Conservation (phyloP, 176 grass and related monocot species). For the Phragmites australis region DNA sequence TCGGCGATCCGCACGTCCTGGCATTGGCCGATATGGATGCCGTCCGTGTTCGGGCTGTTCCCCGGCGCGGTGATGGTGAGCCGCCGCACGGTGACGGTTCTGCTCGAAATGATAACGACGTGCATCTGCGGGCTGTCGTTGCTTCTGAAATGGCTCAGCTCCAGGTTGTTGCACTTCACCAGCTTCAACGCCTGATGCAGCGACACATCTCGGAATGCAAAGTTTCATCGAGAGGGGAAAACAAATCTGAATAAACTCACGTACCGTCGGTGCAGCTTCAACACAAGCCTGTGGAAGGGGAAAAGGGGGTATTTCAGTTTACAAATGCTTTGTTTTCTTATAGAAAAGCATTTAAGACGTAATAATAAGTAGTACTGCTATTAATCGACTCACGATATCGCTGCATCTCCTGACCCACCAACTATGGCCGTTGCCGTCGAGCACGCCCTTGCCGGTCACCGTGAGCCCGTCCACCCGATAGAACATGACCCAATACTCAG, state of each 20-base stretch:
- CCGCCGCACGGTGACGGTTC: not conserved
- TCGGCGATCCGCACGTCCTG: slow-evolving; percentile 30
- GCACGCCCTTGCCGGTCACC: slow-evolving; percentile 41
- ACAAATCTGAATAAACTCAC: not conserved
- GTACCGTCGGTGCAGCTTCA: slow-evolving; percentile 21
- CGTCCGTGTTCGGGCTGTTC: slow-evolving; percentile 67
- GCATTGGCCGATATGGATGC: slow-evolving; percentile 46
- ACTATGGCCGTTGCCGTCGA: slow-evolving; percentile 30
- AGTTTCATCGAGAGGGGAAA: not conserved
- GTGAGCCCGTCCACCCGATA: slow-evolving; percentile 32
- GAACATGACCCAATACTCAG: slow-evolving; percentile 46
- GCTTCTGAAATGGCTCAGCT: slow-evolving; percentile 31
- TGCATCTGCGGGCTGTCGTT: slow-evolving; percentile 54
- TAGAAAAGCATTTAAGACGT: not conserved
- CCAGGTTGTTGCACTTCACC: slow-evolving; percentile 11
- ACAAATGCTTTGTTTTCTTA: not conserved
- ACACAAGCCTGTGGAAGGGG: slow-evolving; percentile 13
- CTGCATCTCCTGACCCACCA: slow-evolving; percentile 39
- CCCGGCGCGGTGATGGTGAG: slow-evolving; percentile 46
- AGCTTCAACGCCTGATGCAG: slow-evolving; percentile 17
- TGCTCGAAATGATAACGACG: slow-evolving; percentile 32
- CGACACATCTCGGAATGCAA: not conserved
- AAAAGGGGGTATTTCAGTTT: too few species aligned
- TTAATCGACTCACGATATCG: slow-evolving; percentile 6
- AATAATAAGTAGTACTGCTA: not conserved